A percentile compares a stretch with the other conserved stretches of the same genome.
phyloP scores from a whole-genome alignment of 2,329 filamentous ascomycete genomes.

The Calonectria ilicicola region DNA sequence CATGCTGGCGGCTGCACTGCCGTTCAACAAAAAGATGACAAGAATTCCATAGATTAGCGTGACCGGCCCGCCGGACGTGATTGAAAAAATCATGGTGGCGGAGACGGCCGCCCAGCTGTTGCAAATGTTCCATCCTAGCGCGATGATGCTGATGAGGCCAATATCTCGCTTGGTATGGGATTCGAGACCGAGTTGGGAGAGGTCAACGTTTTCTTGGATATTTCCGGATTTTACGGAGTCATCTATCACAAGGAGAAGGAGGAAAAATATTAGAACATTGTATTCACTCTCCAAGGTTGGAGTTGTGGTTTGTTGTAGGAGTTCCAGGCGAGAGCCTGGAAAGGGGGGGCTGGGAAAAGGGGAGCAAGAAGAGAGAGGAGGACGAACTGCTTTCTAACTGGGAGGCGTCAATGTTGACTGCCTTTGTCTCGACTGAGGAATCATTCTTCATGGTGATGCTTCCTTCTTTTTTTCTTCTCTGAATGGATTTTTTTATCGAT shows the following conservation, averaged over 20 bases:
- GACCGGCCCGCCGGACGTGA: conserved; percentile 21
- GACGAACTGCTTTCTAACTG: conserved; percentile 24
- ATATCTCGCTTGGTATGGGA: conserved; percentile 24
- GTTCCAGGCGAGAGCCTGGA: neutral
- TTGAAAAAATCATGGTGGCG: conserved; percentile 36
- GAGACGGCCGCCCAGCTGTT: conserved; percentile 28
- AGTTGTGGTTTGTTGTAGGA: neutral
- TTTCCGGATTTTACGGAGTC: conserved; percentile 21
- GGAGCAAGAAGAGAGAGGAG: neutral
- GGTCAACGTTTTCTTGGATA: conserved; percentile 10
- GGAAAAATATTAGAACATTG: neutral
- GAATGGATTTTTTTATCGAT: neutral
- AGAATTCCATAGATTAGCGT: conserved; percentile 22
- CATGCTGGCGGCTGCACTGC: conserved; percentile 23
- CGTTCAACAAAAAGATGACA: conserved; percentile 23
- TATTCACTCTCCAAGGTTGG: neutral
- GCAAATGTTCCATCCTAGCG: conserved; percentile 28
- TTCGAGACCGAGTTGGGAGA: conserved; percentile 22
- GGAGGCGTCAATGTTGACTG: neutral
- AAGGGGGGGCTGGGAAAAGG: neutral
- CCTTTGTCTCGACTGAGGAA: conserved; percentile 10
- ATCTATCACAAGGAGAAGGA: neutral
- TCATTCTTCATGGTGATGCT: conserved; percentile 16
- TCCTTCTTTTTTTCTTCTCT: neutral
- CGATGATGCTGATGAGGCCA: conserved; percentile 23